Conservation (phyloP, 352 stramenopile species). For the Phytophthora idaei region DNA sequence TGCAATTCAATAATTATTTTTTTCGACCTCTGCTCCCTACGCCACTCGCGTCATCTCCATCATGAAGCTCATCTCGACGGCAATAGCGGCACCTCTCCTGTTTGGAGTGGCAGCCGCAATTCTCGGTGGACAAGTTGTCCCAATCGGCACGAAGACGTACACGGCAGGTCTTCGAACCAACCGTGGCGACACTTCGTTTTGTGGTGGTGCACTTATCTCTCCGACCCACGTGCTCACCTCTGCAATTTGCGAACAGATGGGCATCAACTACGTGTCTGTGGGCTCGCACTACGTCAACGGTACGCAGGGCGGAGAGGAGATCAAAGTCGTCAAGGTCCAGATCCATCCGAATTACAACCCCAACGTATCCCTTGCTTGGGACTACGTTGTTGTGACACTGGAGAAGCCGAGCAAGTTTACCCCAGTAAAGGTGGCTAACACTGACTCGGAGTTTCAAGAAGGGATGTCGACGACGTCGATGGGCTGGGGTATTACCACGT, state of each 20-base stretch:
- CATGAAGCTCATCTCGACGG: neutral
- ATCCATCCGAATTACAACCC: constrained; percentile 1
- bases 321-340: neutral
- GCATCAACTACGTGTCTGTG: constrained; percentile 1
- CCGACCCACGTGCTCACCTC: neutral
- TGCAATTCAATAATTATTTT: too few species aligned
- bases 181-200: neutral
- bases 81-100: neutral
- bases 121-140: neutral
- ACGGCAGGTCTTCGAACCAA: neutral
- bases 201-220: neutral
- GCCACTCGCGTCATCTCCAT: neutral
- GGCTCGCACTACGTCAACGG: constrained; percentile 5
- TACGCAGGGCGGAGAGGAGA: neutral
- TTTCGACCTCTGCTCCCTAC: too few species aligned
- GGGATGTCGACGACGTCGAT: neutral
- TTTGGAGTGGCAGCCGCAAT: neutral
- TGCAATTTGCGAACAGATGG: neutral
- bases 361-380: constrained; percentile 1
- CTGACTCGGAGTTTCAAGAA: constrained; percentile 1
- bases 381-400: neutral
- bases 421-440: neutral
- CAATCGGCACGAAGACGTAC: neutral
- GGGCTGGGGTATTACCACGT: neutral
- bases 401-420: constrained; percentile 2